Evolutionary conservation across 352 stramenopile species (phyloP).

Genomic region (Phytopythium sindhum): DNA sequence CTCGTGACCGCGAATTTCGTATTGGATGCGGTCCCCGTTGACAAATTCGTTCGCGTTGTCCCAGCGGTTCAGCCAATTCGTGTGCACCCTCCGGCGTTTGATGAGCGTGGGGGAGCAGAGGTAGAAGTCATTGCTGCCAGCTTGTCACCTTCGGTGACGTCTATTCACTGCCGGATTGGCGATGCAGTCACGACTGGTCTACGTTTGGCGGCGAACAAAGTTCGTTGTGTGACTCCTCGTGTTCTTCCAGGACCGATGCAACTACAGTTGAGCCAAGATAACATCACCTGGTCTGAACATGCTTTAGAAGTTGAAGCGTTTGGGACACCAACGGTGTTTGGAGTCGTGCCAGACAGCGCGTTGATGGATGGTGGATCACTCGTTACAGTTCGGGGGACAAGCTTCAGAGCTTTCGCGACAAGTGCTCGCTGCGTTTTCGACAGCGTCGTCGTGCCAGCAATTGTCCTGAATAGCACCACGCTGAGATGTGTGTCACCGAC

Average conservation of each 20-base stretch:
- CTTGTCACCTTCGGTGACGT: slow-evolving; percentile 14
- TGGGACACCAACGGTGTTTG: slow-evolving; percentile 28
- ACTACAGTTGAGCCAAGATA: slow-evolving; percentile 33
- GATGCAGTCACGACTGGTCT: slow-evolving; percentile 18
- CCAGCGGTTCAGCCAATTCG: slow-evolving; percentile 15
- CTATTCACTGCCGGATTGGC: slow-evolving; percentile 38
- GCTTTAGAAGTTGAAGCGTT: slow-evolving; percentile 27
- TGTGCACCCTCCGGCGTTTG: slow-evolving; percentile 27
- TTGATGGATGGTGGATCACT: slow-evolving; percentile 7
- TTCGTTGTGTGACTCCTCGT: slow-evolving; percentile 29
- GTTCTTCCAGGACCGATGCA: slow-evolving; percentile 16
- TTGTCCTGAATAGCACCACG: slow-evolving; percentile 22
- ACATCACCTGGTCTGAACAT: slow-evolving; percentile 30
- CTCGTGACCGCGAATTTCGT: slow-evolving; percentile 14
- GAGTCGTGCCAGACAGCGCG: slow-evolving; percentile 15
- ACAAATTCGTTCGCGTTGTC: slow-evolving; percentile 30
- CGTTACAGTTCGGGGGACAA: slow-evolving; percentile 38
- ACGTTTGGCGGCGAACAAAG: slow-evolving; percentile 17
- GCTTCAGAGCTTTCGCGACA: slow-evolving; percentile 22
- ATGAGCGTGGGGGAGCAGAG: slow-evolving; percentile 40
- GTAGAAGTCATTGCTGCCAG: slow-evolving; percentile 30
- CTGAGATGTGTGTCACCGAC: slow-evolving; percentile 32
- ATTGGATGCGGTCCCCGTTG: slow-evolving; percentile 14
- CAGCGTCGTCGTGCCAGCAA: slow-evolving; percentile 16
- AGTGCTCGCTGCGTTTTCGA: slow-evolving; percentile 35